phyloP scores from a whole-genome alignment of 345 rosid genomes.

The Moringa oleifera region DNA sequence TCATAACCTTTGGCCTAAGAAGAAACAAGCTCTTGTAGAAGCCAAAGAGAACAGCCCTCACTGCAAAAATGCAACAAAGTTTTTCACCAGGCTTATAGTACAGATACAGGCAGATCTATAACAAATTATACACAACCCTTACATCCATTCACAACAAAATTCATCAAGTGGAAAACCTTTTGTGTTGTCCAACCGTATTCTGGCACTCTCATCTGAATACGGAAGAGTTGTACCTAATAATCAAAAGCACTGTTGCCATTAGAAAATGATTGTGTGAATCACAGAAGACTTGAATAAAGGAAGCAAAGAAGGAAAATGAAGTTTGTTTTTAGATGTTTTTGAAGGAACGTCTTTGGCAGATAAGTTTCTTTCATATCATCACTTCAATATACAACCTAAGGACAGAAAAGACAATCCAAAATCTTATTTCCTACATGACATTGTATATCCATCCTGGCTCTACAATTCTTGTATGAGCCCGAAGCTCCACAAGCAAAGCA shows the following conservation, averaged over 20 bases:
- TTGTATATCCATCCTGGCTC: too few relatives aligned
- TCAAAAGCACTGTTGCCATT: background rate
- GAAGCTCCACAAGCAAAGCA: too few relatives aligned
- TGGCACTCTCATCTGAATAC: conserved; percentile 85
- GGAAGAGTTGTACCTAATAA: conserved; percentile 60
- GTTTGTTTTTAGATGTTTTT: too few relatives aligned
- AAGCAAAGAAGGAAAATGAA: too few relatives aligned
- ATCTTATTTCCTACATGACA: too few relatives aligned
- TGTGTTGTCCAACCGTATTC: conserved; percentile 97
- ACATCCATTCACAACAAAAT: conserved; percentile 88
- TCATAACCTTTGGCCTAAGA: conserved; percentile 40
- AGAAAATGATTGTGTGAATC: too few relatives aligned
- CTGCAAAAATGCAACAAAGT: conserved; percentile 23
- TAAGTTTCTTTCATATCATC: background rate
- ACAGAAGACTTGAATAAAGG: too few relatives aligned
- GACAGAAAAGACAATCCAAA: background rate
- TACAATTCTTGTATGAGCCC: too few relatives aligned
- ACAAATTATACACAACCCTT: conserved; percentile 12
- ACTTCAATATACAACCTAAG: background rate
- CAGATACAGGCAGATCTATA: conserved; percentile 3
- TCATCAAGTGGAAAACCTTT: conserved; percentile 91
- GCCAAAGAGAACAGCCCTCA: conserved; percentile 47
- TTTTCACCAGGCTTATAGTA: conserved; percentile 8
- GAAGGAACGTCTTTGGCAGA: background rate
- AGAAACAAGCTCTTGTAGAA: conserved; percentile 41